Evolutionary conservation across 176 grass and related monocot genomes (phyloP).

Genomic region (Paspalum vaginatum): DNA sequence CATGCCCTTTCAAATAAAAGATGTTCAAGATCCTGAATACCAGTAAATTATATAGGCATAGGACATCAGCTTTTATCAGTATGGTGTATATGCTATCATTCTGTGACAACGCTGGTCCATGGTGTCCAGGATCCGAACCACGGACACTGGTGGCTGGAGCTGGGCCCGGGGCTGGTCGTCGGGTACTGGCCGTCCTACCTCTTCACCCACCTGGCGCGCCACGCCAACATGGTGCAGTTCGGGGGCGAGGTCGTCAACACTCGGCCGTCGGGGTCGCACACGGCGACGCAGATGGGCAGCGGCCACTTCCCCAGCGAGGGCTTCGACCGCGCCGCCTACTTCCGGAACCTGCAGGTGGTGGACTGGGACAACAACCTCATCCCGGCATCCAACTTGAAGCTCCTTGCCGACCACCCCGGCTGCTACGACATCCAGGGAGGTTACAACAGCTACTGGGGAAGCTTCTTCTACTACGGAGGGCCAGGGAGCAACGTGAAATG

Average conservation of each 20-base stretch:
- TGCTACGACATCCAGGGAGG: constrained; percentile 84
- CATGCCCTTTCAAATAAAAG: too few species aligned
- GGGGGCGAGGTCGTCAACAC: constrained; percentile 82
- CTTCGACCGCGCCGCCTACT: constrained; percentile 77
- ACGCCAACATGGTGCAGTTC: constrained; percentile 90
- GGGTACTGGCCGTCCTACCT: constrained; percentile 89
- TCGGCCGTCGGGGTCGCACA: constrained; percentile 57
- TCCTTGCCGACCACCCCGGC: constrained; percentile 72
- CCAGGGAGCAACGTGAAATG: constrained; percentile 77
- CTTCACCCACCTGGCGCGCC: constrained; percentile 80
- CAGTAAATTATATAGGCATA: background rate
- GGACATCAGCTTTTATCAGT: background rate
- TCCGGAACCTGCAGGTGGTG: constrained; percentile 80
- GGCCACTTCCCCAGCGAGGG: constrained; percentile 72
- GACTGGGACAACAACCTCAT: constrained; percentile 93
- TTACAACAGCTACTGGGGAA: constrained; percentile 62
- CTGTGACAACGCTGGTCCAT: background rate
- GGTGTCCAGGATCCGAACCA: constrained; percentile 73
- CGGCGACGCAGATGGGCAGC: constrained; percentile 90
- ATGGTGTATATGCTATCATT: background rate
- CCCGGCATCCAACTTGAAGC: constrained; percentile 54
- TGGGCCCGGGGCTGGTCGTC: constrained; percentile 60
- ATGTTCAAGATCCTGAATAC: too few species aligned
- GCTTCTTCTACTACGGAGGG: constrained; percentile 87
- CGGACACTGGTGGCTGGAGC: constrained; percentile 83